Evolutionary conservation across 1,284 basidiomycete genomes (phyloP).

Genomic region (Cutaneotrichosporon sp.): DNA sequence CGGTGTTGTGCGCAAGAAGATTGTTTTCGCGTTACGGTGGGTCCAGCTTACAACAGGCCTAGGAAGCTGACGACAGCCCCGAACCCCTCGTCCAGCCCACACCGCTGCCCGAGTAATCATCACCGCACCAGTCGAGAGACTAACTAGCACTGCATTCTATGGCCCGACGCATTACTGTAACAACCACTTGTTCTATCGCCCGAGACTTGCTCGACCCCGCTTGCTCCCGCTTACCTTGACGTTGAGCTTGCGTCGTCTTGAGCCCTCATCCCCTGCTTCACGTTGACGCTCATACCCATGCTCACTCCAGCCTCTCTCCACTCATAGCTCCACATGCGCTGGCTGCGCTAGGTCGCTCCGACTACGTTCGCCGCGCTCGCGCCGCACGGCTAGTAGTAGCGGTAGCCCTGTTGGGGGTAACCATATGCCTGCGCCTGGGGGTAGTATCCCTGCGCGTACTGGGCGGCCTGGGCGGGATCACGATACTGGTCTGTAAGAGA

Average conservation of each 20-base stretch:
- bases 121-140: too few relatives aligned
- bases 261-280: too few relatives aligned
- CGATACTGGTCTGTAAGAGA: constrained; percentile 9
- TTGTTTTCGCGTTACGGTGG: constrained; percentile 52
- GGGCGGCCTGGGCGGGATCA: background rate
- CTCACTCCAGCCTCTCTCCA: too few relatives aligned
- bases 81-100: constrained; percentile 53
- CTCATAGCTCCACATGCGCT: background rate
- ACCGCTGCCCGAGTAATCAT: constrained; percentile 39
- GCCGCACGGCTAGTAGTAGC: background rate
- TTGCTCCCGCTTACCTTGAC: too few relatives aligned
- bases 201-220: too few relatives aligned
- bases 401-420: background rate
- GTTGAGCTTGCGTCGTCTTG: too few relatives aligned
- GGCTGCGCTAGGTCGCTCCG: too few relatives aligned
- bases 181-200: background rate
- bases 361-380: background rate
- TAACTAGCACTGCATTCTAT: background rate
- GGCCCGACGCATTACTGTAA: background rate
- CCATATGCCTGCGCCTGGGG: background rate
- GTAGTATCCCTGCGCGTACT: background rate
- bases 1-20: constrained; percentile 50
- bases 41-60: background rate
- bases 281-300: too few relatives aligned
- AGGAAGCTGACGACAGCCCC: constrained; percentile 31